Evolutionary conservation across 1,284 basidiomycete species (phyloP).

Genomic region (Wallemia hederae): DNA sequence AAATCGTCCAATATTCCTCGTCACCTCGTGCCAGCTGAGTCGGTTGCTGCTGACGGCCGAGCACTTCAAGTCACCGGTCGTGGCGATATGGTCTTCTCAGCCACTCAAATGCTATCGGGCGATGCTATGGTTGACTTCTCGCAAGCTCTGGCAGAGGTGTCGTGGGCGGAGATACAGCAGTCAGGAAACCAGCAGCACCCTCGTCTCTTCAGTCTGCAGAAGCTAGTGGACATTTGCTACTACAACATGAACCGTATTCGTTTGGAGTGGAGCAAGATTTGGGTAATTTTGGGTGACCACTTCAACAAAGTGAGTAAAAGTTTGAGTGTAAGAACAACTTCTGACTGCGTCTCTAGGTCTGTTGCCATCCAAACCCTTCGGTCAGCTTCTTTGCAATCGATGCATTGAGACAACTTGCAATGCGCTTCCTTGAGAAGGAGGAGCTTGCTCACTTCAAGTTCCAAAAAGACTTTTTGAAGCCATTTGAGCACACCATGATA

Average conservation of each 20-base stretch:
- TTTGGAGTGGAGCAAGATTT: slow-evolving; percentile 92
- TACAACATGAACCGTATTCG: slow-evolving; percentile 99
- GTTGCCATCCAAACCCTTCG: slow-evolving; percentile 89
- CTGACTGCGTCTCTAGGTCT: slow-evolving; percentile 29
- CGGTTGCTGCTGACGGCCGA: slow-evolving; percentile 81
- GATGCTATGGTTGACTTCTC: slow-evolving; percentile 97
- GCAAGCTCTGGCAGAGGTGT: slow-evolving; percentile 78
- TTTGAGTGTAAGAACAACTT: not conserved
- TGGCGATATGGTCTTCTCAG: slow-evolving; percentile 94
- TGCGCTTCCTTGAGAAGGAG: slow-evolving; percentile 97
- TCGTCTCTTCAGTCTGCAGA: slow-evolving; percentile 87
- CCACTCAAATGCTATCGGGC: slow-evolving; percentile 75
- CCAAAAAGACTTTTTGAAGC: slow-evolving; percentile 95
- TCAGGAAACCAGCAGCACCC: slow-evolving; percentile 79
- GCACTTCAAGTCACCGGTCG: slow-evolving; percentile 96
- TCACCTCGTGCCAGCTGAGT: slow-evolving; percentile 47
- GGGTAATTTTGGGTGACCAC: slow-evolving; percentile 93
- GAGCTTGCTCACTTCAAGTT: slow-evolving; percentile 96
- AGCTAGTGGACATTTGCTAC: slow-evolving; percentile 96
- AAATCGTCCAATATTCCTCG: slow-evolving; percentile 5
- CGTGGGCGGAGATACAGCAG: slow-evolving; percentile 98
- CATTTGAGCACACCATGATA: slow-evolving; percentile 93
- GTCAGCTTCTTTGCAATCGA: slow-evolving; percentile 94
- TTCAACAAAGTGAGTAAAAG: slow-evolving; percentile 55
- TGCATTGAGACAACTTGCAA: slow-evolving; percentile 86